Conservation (phyloP, 129 eudicot genomes). For the Pittosporum tobira region DNA sequence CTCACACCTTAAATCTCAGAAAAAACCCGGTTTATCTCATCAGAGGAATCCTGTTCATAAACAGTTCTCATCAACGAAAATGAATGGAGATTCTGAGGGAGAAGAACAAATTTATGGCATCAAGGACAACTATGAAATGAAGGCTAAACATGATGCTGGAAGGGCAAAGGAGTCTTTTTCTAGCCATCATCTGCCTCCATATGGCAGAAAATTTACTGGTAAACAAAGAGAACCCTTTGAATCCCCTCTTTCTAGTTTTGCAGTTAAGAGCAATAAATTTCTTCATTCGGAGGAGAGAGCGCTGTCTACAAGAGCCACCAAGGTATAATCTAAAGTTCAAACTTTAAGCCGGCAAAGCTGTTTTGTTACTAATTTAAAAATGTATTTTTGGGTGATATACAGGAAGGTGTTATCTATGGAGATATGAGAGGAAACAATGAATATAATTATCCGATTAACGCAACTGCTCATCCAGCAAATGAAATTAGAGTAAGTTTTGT, state of each 20-base stretch:
- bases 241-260: conserved; percentile 28
- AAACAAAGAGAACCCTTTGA: conserved; percentile 31
- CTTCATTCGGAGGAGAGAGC: conserved; percentile 34
- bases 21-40: conserved; percentile 24
- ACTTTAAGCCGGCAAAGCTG: neutral
- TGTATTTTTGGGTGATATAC: conserved; percentile 16
- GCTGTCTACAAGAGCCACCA: conserved; percentile 32
- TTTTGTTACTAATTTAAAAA: conserved; percentile 5
- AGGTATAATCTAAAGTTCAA: conserved; percentile 34
- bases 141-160: conserved; percentile 35
- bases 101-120: conserved; percentile 29
- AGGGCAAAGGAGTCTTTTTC: conserved; percentile 30
- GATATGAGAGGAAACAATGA: conserved; percentile 39
- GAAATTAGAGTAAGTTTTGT: conserved; percentile 39
- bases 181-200: conserved; percentile 22
- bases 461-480: conserved; percentile 34
- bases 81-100: conserved; percentile 40
- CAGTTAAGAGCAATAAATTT: conserved; percentile 28
- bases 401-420: conserved; percentile 33
- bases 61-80: conserved; percentile 30
- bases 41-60: conserved; percentile 24
- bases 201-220: conserved; percentile 27
- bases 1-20: conserved; percentile 25
- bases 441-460: conserved; percentile 25
- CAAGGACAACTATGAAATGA: conserved; percentile 20